Percentiles rank a stretch among this genome's conserved stretches.
These are phyloP conservation scores for Geranium incanum DNA, from an alignment of 441 rosid species.

Conservation along the genomic window DNA sequence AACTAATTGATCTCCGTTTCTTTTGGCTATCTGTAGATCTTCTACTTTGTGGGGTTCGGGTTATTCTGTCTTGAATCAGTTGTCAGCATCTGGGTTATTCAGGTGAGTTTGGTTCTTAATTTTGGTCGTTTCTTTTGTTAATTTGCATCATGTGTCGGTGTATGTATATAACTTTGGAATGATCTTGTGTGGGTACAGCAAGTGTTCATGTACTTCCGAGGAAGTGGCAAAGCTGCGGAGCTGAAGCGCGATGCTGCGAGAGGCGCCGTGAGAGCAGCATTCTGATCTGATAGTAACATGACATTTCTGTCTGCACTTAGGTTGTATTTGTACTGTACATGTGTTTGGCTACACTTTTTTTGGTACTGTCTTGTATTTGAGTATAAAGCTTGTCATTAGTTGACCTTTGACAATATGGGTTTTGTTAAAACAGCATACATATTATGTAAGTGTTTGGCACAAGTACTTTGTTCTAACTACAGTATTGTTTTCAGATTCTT, in stretches of 20 bases:
- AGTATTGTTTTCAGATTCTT: too few species aligned
- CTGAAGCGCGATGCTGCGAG: constrained; percentile 60
- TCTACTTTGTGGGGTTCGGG: constrained; percentile 85
- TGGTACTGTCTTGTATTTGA: neutral
- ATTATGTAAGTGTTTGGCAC: neutral
- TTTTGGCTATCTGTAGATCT: constrained; percentile 34
- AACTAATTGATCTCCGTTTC: constrained; percentile 22
- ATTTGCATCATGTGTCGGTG: neutral
- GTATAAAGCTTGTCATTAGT: neutral
- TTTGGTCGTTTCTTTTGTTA: too few species aligned
- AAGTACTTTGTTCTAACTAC: neutral
- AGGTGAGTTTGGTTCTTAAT: constrained; percentile 34
- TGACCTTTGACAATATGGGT: neutral
- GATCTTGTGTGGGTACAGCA: constrained; percentile 37
- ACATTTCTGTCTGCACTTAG: neutral
- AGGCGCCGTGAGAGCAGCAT: constrained; percentile 23
- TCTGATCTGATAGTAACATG: neutral
- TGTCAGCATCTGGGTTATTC: constrained; percentile 95
- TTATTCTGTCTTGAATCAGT: constrained; percentile 66
- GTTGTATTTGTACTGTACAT: neutral
- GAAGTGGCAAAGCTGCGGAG: constrained; percentile 75
- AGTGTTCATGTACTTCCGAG: constrained; percentile 89
- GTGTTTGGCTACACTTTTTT: neutral
- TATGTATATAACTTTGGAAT: neutral
- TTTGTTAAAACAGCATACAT: neutral